Evolutionary conservation across 2,329 filamentous ascomycete species (phyloP).

Genomic region (Cadophora sp.): DNA sequence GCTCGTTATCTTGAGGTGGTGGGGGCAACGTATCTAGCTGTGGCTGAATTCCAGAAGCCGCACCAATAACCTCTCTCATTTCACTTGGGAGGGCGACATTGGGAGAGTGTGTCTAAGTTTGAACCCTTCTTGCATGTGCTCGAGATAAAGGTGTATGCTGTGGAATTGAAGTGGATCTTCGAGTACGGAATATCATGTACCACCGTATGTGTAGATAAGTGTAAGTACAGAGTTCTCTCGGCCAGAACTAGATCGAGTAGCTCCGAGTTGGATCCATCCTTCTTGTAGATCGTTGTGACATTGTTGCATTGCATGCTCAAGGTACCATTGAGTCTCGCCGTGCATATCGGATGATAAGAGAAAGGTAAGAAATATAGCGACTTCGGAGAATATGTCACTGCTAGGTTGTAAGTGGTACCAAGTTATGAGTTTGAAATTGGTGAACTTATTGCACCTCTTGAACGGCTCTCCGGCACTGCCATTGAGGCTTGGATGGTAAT

Average conservation of each 20-base stretch:
- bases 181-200: too few relatives aligned
- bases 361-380: neutral
- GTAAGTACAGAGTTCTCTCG: neutral
- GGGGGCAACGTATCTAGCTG: neutral
- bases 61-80: neutral
- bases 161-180: neutral
- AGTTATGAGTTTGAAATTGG: neutral
- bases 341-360: slow-evolving; percentile 1
- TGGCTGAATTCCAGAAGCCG: neutral
- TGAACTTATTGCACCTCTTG: neutral
- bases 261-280: neutral
- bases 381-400: neutral
- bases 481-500: neutral
- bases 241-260: neutral
- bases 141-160: neutral
- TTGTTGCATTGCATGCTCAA: neutral
- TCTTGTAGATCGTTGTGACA: neutral
- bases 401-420: neutral
- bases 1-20: neutral
- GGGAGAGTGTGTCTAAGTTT: neutral
- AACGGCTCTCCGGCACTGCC: neutral
- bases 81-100: neutral
- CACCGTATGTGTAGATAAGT: neutral
- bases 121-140: slow-evolving; percentile 9
- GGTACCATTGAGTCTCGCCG: neutral